A percentile compares a stretch with the other conserved stretches of the same genome.
phyloP scores from a whole-genome alignment of 306 rosid species.

The Sophora flavescens region DNA sequence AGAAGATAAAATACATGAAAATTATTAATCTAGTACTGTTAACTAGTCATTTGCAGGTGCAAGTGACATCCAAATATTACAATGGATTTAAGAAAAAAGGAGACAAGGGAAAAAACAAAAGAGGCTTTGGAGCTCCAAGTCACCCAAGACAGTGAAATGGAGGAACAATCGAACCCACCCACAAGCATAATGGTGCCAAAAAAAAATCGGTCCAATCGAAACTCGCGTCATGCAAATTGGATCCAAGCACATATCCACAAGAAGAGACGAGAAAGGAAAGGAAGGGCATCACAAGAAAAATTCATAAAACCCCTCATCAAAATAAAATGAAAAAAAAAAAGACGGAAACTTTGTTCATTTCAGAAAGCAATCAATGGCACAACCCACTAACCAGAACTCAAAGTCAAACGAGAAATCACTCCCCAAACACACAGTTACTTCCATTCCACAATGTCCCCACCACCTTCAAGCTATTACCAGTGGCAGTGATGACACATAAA shows the following conservation, averaged over 20 bases:
- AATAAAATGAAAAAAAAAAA: too few species aligned
- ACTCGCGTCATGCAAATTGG: slow-evolving; percentile 67
- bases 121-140: slow-evolving; percentile 40
- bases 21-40: not conserved
- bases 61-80: slow-evolving; percentile 16
- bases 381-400: slow-evolving; percentile 63
- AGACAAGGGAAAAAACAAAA: slow-evolving; percentile 23
- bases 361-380: slow-evolving; percentile 68
- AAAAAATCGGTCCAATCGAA: slow-evolving; percentile 45
- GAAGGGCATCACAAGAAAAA: slow-evolving; percentile 52
- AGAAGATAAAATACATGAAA: not conserved
- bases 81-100: slow-evolving; percentile 7
- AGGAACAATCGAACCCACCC: slow-evolving; percentile 52
- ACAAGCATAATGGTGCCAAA: slow-evolving; percentile 46
- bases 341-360: not conserved
- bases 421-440: slow-evolving; percentile 59
- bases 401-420: slow-evolving; percentile 84
- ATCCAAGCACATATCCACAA: slow-evolving; percentile 62
- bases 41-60: slow-evolving; percentile 8
- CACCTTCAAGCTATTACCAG: slow-evolving; percentile 59
- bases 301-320: too few species aligned
- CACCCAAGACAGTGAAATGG: slow-evolving; percentile 46
- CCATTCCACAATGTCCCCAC: slow-evolving; percentile 66
- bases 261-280: slow-evolving; percentile 23
- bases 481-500: not conserved